These are phyloP conservation scores for Rhipidocladum racemiflorum DNA, from an alignment of 176 grass and related monocot genomes.

Conservation along the genomic window DNA sequence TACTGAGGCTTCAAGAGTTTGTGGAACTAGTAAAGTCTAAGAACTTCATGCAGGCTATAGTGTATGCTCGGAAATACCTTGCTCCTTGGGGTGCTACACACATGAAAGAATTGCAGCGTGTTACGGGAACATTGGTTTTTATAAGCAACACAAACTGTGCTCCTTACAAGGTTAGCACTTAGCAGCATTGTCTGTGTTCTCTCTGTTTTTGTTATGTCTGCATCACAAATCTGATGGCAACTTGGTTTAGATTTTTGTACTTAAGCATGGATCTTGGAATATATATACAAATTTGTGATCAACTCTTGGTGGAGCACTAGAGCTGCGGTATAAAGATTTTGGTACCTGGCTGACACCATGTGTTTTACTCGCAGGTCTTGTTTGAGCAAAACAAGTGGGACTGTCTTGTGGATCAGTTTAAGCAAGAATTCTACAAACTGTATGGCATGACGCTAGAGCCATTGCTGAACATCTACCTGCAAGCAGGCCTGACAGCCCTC, in stretches of 20 bases:
- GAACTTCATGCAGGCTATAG: conserved; percentile 68
- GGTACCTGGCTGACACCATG: background rate
- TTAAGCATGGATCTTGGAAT: conserved; percentile 8
- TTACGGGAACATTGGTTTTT: conserved; percentile 75
- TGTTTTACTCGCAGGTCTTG: conserved; percentile 49
- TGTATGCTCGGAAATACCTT: conserved; percentile 90
- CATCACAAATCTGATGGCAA: background rate
- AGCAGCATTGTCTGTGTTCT: conserved; percentile 20
- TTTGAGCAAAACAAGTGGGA: conserved; percentile 87
- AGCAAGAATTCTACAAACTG: conserved; percentile 89
- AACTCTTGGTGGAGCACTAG: background rate
- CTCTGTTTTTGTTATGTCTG: conserved; percentile 9
- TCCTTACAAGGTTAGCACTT: conserved; percentile 78
- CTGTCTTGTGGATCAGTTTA: conserved; percentile 74
- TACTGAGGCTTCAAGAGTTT: conserved; percentile 94
- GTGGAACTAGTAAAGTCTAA: conserved; percentile 84
- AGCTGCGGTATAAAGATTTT: conserved; percentile 9
- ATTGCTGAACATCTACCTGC: conserved; percentile 93
- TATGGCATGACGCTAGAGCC: conserved; percentile 89
- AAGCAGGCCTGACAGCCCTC: conserved; percentile 88
- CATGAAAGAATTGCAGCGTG: conserved; percentile 90
- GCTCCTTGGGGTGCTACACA: conserved; percentile 76
- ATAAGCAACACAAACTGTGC: conserved; percentile 67
- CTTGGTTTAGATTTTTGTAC: background rate
- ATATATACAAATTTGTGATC: background rate